Conservation (phyloP, 176 grass and related monocot genomes). For the Hyparrhenia diplandra region DNA sequence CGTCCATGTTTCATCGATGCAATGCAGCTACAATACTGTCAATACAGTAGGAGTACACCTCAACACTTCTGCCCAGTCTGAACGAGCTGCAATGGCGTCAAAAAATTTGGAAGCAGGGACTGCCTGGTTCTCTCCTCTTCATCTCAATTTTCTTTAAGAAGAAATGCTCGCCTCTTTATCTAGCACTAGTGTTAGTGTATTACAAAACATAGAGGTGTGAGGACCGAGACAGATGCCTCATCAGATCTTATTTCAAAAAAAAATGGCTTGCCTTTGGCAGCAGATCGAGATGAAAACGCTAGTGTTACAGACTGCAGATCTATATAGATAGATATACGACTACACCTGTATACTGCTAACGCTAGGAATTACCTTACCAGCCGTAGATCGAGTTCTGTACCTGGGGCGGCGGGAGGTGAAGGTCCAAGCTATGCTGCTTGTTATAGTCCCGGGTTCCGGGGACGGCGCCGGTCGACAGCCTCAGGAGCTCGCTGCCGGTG, state of each 20-base stretch:
- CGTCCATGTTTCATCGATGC: conserved; percentile 3
- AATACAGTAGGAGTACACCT: no score
- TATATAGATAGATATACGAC: background rate
- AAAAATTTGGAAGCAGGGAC: background rate
- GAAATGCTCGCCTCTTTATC: no score
- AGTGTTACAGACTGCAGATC: conserved; percentile 21
- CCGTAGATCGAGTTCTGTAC: conserved; percentile 88
- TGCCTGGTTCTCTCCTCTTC: background rate
- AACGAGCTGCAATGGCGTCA: background rate
- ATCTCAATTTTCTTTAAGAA: no score
- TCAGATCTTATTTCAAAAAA: background rate
- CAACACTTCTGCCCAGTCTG: background rate
- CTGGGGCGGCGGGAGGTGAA: conserved; percentile 67
- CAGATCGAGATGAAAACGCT: background rate
- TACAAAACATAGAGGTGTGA: no score
- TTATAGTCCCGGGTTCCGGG: conserved; percentile 60
- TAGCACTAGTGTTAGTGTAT: no score
- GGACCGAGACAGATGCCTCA: no score
- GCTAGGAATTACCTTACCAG: conserved; percentile 41
- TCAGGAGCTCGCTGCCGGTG: conserved; percentile 75
- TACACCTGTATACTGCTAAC: background rate
- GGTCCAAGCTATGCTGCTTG: conserved; percentile 71
- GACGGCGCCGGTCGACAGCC: conserved; percentile 75
- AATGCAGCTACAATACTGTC: background rate
- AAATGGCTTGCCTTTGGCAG: conserved; percentile 22